A percentile compares a stretch with the other conserved stretches of the same genome.
Conservation (phyloP, 2,329 filamentous ascomycete genomes). For the Colletotrichum limetticola region DNA sequence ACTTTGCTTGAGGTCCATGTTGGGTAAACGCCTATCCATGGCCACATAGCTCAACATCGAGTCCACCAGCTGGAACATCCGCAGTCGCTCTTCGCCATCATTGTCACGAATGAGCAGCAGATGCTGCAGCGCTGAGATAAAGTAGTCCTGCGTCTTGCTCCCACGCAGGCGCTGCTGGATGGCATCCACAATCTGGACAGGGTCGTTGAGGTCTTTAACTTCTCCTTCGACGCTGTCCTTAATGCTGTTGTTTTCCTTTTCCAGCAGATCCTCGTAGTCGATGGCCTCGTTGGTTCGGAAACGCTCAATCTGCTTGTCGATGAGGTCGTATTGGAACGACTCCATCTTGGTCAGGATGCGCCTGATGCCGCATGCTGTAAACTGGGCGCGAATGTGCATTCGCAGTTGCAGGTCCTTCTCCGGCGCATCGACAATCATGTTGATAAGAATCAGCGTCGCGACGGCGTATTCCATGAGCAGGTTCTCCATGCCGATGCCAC, state of each 20-base stretch:
- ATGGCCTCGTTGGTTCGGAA: constrained; percentile 96
- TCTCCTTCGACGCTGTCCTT: constrained; percentile 89
- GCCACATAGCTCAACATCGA: constrained; percentile 99
- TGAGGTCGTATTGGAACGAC: constrained; percentile 96
- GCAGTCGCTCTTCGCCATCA: constrained; percentile 88
- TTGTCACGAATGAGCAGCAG: constrained; percentile 92
- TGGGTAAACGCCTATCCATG: constrained; percentile 94
- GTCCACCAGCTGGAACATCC: constrained; percentile 98
- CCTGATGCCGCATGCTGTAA: constrained; percentile 95
- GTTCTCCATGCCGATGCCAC: constrained; percentile 98
- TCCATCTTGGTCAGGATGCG: constrained; percentile 97
- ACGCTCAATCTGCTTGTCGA: constrained; percentile 97
- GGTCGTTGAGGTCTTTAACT: constrained; percentile 91
- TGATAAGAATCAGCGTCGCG: constrained; percentile 92
- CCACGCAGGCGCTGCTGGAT: constrained; percentile 88
- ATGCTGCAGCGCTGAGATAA: constrained; percentile 94
- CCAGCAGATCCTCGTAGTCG: constrained; percentile 97
- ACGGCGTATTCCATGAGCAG: constrained; percentile 99
- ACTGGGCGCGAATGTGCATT: constrained; percentile 94
- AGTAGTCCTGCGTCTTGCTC: constrained; percentile 92
- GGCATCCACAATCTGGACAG: constrained; percentile 91
- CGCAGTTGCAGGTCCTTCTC: constrained; percentile 89
- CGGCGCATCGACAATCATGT: constrained; percentile 94
- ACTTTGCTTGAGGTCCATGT: constrained; percentile 98
- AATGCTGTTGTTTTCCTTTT: constrained; percentile 89